These are phyloP conservation scores for Pseudomicrostroma phylloplanum DNA, from an alignment of 1,284 basidiomycete genomes.

Conservation along the genomic window DNA sequence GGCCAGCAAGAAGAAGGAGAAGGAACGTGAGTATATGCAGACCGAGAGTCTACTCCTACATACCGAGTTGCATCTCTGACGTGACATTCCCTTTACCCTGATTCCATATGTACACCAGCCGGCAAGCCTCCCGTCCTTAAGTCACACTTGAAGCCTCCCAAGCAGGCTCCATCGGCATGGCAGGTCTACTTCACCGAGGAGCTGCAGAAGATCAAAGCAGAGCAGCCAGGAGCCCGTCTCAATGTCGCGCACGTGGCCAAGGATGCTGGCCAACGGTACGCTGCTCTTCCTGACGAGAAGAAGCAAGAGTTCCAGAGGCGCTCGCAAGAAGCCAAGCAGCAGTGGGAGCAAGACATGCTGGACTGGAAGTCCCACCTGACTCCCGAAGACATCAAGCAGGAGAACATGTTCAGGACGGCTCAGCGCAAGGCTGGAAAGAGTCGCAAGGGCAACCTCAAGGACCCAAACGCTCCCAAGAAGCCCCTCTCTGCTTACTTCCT, in stretches of 20 bases:
- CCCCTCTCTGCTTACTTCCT: constrained; percentile 90
- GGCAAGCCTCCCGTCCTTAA: constrained; percentile 51
- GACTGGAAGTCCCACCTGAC: constrained; percentile 83
- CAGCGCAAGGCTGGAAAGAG: constrained; percentile 90
- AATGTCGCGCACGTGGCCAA: constrained; percentile 94
- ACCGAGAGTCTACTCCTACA: no score
- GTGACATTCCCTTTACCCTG: no score
- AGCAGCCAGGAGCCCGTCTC: constrained; percentile 59
- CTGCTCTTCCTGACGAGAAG: constrained; percentile 67
- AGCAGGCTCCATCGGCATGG: constrained; percentile 89
- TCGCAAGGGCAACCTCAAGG: constrained; percentile 87
- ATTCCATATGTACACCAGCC: constrained; percentile 15
- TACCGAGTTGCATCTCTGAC: no score
- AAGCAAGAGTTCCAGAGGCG: constrained; percentile 60
- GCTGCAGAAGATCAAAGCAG: constrained; percentile 72
- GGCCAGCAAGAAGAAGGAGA: constrained; percentile 26
- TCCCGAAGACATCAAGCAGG: constrained; percentile 87
- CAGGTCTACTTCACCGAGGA: constrained; percentile 95
- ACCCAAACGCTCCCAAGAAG: constrained; percentile 93
- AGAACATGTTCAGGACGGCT: constrained; percentile 82
- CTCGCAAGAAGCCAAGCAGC: constrained; percentile 75
- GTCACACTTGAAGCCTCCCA: constrained; percentile 70
- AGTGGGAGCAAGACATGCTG: constrained; percentile 68
- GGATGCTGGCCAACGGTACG: constrained; percentile 86
- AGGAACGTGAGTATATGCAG: constrained; percentile 9